Base-by-base conservation (phyloP, 2,329 filamentous ascomycete genomes). In the Fusarium sacchari region DNA sequence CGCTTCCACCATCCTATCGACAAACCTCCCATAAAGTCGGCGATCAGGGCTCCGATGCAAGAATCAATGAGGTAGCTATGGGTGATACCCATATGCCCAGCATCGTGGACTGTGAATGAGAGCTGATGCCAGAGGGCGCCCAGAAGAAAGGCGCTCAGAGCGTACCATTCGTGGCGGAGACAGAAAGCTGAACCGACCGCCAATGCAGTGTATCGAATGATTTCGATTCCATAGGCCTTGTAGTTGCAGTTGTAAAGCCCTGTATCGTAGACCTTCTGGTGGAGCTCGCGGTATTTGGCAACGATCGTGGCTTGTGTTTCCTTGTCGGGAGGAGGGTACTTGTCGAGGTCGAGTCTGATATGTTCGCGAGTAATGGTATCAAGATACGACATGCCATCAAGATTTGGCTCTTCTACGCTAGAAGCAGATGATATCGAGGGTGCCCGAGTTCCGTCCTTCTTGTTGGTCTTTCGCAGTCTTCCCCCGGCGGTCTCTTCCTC, bases 1-100 rank as follows among this genome's bases (percentile, higher is more conserved):
- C 91, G 89, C 83, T 98, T 98, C 96, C 96, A 99, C 96, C 96
- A 99, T 49, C 96, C 94, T 60, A 97, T 84, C 32, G 94, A 97
- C 39, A 99, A 84, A 0, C 96, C 96, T 42, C 96, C 96, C 26
- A 96, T 85, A 77, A 93, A 98, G 81, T 97, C 93, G 60, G 95
- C 95, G 78, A 98, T 93, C 73, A 97, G 84, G 79, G 98, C 97
- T 55, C 94, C 96, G 71, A 99, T 94, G 55, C 93, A 87, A 4
- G 92, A 93, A 81, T 99, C 96, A 42, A 90, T 83, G 56, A 93
- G 91, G 81, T 96, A 98, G 80, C 92, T 88, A 82, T 98, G 96
- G 5, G 96, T 99, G 77, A 99, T 97, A 74, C 94, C 96, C 93
- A 98, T 97, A 82, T 99, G 96, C 12, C 94, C 95, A 57, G 96